Evolutionary conservation across 192 early-diverging fungal species (phyloP), one percentile per base, ranked within the genome.

Genomic region (Umbelopsis sp.): DNA sequence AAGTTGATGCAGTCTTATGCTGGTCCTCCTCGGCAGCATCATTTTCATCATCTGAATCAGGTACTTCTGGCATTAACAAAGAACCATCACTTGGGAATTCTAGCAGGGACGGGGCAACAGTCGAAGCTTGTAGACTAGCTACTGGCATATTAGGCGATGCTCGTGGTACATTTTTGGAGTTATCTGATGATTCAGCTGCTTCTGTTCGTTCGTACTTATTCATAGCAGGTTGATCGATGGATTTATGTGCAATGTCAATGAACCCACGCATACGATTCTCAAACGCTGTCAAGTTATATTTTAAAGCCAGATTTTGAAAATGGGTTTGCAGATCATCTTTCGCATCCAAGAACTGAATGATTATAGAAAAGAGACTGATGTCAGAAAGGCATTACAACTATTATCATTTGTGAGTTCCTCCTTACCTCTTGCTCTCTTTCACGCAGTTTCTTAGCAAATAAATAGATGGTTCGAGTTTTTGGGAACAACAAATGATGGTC

Each of bases 31-130:
- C 27, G 11, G 15, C 30, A 35, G 6, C 55, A 15, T 23, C 25
- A 44, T 46, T 13, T 10, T 46, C 46, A 61, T 61, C 55, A 46
- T 81, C 80, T 30, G 77, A 76, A 23, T 71, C 80, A 49, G 77
- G 76, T 15, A 77, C 75, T 23, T 76, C 80, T n/a, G 80, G 80
- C 76, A 82, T 82, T 25, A 77, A 76, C 22, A 82, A 48, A 1
- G 80, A 77, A 23, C 76, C 76, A 20, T 82, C 80, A 10, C 71
- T 76, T 49, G 78, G 78, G 1, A 75, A 72, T 16, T 77, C 73
- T 13, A 78, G 73, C 0, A 75, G 53, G 6, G 80, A 77, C 11
- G 80, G 77, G 0, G 64, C 41, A 37, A 82, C 78, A 18, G 74
- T 69, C 9, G 78, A 67, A 22, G 67, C 71, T 25, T 61, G 55